Percentiles rank a stretch among this genome's conserved stretches.
These are phyloP conservation scores for Vanderwaltozyma tropicalis DNA, from an alignment of 805 yeast species.

Conservation along the genomic window DNA sequence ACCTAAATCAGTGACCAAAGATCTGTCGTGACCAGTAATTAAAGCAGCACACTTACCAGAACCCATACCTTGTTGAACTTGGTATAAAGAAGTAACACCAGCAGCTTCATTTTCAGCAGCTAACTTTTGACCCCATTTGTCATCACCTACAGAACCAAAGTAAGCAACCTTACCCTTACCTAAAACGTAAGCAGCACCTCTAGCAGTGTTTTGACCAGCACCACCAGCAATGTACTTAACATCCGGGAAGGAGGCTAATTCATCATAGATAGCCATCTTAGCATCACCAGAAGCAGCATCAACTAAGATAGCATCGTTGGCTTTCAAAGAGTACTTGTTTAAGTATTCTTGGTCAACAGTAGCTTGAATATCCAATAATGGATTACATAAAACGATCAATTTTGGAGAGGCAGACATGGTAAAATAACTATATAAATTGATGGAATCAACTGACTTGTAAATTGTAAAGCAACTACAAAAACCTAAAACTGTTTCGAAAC, in stretches of 20 bases:
- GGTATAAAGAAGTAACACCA: constrained; percentile 81
- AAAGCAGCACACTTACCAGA: constrained; percentile 99
- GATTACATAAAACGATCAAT: constrained; percentile 84
- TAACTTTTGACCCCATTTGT: constrained; percentile 73
- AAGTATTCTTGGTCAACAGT: constrained; percentile 59
- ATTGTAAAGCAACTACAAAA: too few species aligned
- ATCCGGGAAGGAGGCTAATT: constrained; percentile 50
- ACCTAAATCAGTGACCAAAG: constrained; percentile 89
- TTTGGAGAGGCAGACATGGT: constrained; percentile 1
- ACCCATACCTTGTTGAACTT: constrained; percentile 61
- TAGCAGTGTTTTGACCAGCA: constrained; percentile 97
- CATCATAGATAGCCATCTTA: constrained; percentile 80
- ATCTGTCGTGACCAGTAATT: constrained; percentile 79
- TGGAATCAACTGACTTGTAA: too few species aligned
- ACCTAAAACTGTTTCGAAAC: too few species aligned
- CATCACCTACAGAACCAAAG: constrained; percentile 95
- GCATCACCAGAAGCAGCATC: constrained; percentile 49
- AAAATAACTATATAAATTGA: not conserved
- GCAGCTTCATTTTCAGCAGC: constrained; percentile 74
- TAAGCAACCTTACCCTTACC: constrained; percentile 78
- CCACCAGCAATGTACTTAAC: constrained; percentile 90
- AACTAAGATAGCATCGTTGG: constrained; percentile 82
- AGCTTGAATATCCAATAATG: constrained; percentile 79
- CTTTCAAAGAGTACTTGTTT: constrained; percentile 72
- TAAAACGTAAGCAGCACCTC: constrained; percentile 92